Percentiles rank a stretch among this genome's conserved stretches.
Conservation (phyloP, 495 filamentous ascomycete species). For the Hypoxylon subgilvum region DNA sequence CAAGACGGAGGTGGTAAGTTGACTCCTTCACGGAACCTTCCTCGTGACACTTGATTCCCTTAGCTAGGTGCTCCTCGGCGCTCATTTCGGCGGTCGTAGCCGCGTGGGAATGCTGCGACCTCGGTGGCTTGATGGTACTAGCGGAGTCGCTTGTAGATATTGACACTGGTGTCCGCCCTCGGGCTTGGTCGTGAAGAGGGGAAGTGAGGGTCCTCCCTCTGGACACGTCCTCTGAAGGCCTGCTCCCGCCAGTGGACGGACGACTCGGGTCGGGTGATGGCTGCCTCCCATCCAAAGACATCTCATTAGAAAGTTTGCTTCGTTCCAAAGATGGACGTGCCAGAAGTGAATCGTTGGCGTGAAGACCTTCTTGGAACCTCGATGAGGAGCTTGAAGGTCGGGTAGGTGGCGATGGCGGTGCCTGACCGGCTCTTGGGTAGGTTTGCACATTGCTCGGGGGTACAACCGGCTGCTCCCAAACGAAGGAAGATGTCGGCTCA, state of each 20-base stretch:
- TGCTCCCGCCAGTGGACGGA: slow-evolving; percentile 54
- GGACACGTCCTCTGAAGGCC: slow-evolving; percentile 47
- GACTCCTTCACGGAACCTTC: slow-evolving; percentile 85
- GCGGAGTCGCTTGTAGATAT: slow-evolving; percentile 68
- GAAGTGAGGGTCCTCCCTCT: slow-evolving; percentile 49
- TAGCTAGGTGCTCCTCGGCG: slow-evolving; percentile 84
- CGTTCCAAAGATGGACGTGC: slow-evolving; percentile 50
- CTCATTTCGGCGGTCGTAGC: slow-evolving; percentile 63
- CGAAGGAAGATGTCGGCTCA: slow-evolving; percentile 59
- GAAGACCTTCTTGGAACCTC: slow-evolving; percentile 40
- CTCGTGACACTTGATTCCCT: slow-evolving; percentile 88
- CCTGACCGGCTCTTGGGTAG: slow-evolving; percentile 47
- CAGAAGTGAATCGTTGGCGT: slow-evolving; percentile 47
- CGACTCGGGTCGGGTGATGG: slow-evolving; percentile 53
- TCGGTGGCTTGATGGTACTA: slow-evolving; percentile 67
- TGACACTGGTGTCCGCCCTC: slow-evolving; percentile 54
- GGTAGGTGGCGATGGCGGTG: slow-evolving; percentile 62
- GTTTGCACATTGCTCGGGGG: slow-evolving; percentile 52
- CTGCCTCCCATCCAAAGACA: slow-evolving; percentile 39
- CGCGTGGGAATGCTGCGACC: slow-evolving; percentile 56
- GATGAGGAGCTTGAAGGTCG: slow-evolving; percentile 57
- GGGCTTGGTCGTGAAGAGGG: slow-evolving; percentile 42
- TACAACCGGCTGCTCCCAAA: slow-evolving; percentile 64
- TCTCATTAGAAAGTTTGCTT: slow-evolving; percentile 54
- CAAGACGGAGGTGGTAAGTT: slow-evolving; percentile 92